A percentile compares a stretch with the other conserved stretches of the same genome.
Evolutionary conservation across 2,329 filamentous ascomycete species (phyloP).

Genomic region (Ophiosphaerella korrae): DNA sequence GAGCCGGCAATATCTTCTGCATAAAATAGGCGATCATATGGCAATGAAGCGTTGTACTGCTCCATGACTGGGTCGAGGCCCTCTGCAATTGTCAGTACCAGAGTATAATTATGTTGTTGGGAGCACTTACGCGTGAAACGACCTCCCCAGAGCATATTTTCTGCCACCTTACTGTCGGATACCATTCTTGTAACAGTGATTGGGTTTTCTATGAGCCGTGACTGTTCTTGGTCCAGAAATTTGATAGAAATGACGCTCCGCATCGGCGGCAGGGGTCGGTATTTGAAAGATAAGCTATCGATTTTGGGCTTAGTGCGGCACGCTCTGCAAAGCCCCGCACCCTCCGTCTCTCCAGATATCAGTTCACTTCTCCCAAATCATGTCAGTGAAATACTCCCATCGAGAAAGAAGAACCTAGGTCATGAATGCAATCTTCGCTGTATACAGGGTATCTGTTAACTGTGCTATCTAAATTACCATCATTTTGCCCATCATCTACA

Average conservation of each 20-base stretch:
- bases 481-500: too few relatives aligned
- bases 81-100: constrained; percentile 56
- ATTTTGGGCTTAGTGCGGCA: too few relatives aligned
- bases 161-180: constrained; percentile 43
- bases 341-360: background rate
- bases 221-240: constrained; percentile 33
- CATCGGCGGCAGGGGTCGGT: constrained; percentile 28
- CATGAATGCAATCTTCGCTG: too few relatives aligned
- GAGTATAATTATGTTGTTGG: background rate
- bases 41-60: constrained; percentile 81
- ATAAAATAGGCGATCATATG: constrained; percentile 78
- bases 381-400: too few relatives aligned
- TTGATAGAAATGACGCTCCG: constrained; percentile 23
- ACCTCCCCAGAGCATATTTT: constrained; percentile 48
- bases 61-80: constrained; percentile 85
- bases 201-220: constrained; percentile 14
- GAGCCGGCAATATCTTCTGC: constrained; percentile 79
- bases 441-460: too few relatives aligned
- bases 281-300: background rate
- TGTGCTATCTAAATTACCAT: too few relatives aligned
- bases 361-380: too few relatives aligned
- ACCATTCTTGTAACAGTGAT: constrained; percentile 26
- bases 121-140: constrained; percentile 39
- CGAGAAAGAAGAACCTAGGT: too few relatives aligned
- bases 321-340: too few relatives aligned